Base-by-base conservation (phyloP, 768 basidiomycete genomes). In the Steccherinum ochraceum region DNA sequence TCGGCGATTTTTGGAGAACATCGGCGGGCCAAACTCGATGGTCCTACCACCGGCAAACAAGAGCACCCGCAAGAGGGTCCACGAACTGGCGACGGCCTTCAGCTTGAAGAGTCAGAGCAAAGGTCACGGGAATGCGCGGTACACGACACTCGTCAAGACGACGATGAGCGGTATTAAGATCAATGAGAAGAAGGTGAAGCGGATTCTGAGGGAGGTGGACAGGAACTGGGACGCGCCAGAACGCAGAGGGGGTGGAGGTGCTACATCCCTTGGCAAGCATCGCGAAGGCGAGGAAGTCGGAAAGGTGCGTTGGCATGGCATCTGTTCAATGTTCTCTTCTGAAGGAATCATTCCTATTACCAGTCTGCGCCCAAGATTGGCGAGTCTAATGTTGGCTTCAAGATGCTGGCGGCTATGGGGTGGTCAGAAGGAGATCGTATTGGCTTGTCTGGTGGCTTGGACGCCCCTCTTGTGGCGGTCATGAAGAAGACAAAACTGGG, bases 221-320 rank as follows among this genome's bases (percentile, higher is more conserved):
- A 64, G 67, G 5, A 25, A 45, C 30, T 51, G 63, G 59, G 42
- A 25, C 3, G 48, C 23, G 30, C 46, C 44, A n/a, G 30, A 35
- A 7, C 30, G 30, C 30, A 63, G 61, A 20, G 61, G 63, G 19
- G 66, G 66, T n/a, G 61, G 63, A 68, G 55, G 48, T 41, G 64
- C 41, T 18, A 46, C 73, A 51, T 77, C 80, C 18, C 47, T 62
- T 13, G 51, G 56, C 3, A 71, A 70, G 51, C 86, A 87, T 49
- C 73, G 69, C 44, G 93, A 96, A 26, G 93, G 93, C 23, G 92
- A 94, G 46, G 83, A 84, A 56, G 91, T 96, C 43, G 93, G 93
- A 13, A 85, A 85, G 73, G 83, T 80, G 46, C 21, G 77, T 56
- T 11, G 35, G 35, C 11, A n/a, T 39, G 35, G 11, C 35, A 11